Base-by-base conservation (phyloP, 1,284 basidiomycete genomes). In the Trichosporon faecale region DNA sequence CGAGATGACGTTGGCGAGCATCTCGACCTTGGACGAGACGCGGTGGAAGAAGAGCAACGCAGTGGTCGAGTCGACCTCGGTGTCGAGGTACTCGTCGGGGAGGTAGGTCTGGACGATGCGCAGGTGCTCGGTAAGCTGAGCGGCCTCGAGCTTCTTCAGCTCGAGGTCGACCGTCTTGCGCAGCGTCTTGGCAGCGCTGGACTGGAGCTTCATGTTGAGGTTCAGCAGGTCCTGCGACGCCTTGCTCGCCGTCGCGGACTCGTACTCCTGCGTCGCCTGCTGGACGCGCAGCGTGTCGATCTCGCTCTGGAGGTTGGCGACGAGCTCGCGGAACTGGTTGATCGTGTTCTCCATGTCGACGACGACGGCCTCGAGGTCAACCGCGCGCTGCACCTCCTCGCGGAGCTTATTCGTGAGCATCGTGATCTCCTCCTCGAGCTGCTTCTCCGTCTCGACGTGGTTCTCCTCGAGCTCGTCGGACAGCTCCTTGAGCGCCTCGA, bases 391-490 rank as follows among this genome's bases (percentile, higher is more conserved):
- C 7, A 85, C 75, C 63, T 91, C 89, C 64, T 93, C 91, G 11
- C 89, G 87, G 25, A 93, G 85, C 73, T 90, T 87, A 12, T 18
- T 27, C 1, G 35, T 37, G 46, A 67, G 79, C 87, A 66, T 65
- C 92, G 93, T 91, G 55, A 98, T 87, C 69, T 98, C 95, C 68
- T 93, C 93, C 76, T 95, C 91, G 73, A 99, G 84, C 52, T 91
- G 89, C 82, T 93, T 94, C 84, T 98, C 96, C 0, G 94, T 94
- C 83, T 98, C 96, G 7, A 93, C 82, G 76, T 99, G 96, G 77
- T 93, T 94, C 84, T 99, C 96, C 82, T 99, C 97, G 2, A 99
- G 87, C 83, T 99, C 97, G 75, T 99, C 96, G 73, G 91, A 94
- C 68, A 99, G 90, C 77, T 98, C 95, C 81, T 95, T 94, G 66